phyloP scores from a whole-genome alignment of 306 rosid genomes.

The Acacia acuminata region DNA sequence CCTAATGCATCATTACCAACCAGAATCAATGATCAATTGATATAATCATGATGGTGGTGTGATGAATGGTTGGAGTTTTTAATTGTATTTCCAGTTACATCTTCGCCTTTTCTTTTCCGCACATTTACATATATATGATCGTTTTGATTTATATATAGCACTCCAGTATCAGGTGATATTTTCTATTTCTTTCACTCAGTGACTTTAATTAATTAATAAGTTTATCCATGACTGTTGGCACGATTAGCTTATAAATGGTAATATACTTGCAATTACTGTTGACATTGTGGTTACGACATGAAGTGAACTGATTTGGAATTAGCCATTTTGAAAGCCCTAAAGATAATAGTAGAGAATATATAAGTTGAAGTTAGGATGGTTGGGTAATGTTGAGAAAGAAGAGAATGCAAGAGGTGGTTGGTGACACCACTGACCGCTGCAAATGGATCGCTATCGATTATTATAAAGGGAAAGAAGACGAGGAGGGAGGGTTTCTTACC shows the following conservation, averaged over 20 bases:
- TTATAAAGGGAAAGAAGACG: not conserved
- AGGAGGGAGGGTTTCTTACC: not conserved
- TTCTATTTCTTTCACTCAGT: not conserved
- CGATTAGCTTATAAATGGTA: not conserved
- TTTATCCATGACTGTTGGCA: not conserved
- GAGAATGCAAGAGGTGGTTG: not conserved
- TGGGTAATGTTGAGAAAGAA: not conserved
- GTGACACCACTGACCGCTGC: not conserved
- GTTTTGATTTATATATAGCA: not conserved
- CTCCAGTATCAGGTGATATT: not conserved
- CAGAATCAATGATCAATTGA: not conserved
- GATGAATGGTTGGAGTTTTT: slow-evolving; percentile 10
- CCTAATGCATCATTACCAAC: slow-evolving; percentile 3
- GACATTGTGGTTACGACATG: not conserved
- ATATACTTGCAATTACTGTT: not conserved
- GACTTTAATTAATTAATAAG: not conserved
- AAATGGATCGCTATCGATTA: not conserved
- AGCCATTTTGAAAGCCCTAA: not conserved
- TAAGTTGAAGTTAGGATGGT: not conserved
- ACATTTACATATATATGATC: not conserved
- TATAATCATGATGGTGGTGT: slow-evolving; percentile 4
- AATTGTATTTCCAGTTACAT: slow-evolving; percentile 23
- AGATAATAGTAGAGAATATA: not conserved
- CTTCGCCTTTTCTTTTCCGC: not conserved
- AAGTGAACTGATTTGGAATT: not conserved